These are phyloP conservation scores for Alternaria burnsii DNA, from an alignment of 2,329 filamentous ascomycete genomes.

Conservation along the genomic window DNA sequence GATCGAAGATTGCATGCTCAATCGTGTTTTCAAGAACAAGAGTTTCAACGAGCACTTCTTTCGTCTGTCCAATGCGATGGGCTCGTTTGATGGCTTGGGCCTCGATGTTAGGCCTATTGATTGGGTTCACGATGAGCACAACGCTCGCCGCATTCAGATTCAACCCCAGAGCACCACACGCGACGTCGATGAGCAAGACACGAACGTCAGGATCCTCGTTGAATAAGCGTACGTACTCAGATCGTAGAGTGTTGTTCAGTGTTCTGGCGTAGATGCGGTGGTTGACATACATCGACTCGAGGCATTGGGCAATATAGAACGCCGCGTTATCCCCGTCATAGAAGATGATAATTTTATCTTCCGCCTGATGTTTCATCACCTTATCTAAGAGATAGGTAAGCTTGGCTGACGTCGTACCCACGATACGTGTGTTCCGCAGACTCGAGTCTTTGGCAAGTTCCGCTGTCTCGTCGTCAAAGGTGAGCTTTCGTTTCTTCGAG, in stretches of 20 bases:
- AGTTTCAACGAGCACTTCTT: conserved; percentile 83
- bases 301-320: conserved; percentile 81
- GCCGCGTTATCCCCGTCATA: conserved; percentile 89
- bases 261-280: conserved; percentile 73
- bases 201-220: conserved; percentile 73
- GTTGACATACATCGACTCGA: conserved; percentile 74
- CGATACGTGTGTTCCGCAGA: conserved; percentile 67
- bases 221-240: conserved; percentile 81
- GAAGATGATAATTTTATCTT: conserved; percentile 90
- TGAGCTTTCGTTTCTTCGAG: conserved; percentile 45
- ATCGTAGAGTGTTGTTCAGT: conserved; percentile 68
- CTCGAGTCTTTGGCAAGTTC: conserved; percentile 57
- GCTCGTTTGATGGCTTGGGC: conserved; percentile 92
- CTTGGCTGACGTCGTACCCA: conserved; percentile 87
- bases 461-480: conserved; percentile 40
- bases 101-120: conserved; percentile 83
- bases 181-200: conserved; percentile 90
- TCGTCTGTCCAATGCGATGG: conserved; percentile 83
- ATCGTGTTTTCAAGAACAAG: conserved; percentile 81
- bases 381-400: conserved; percentile 83
- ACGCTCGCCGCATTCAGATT: conserved; percentile 84
- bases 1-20: conserved; percentile 82
- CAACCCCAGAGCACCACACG: conserved; percentile 85
- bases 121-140: conserved; percentile 88
- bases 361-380: conserved; percentile 70